Evolutionary conservation across 2,329 filamentous ascomycete genomes (phyloP), one percentile per base, ranked within the genome.

Genomic region (Colletotrichum sp.): DNA sequence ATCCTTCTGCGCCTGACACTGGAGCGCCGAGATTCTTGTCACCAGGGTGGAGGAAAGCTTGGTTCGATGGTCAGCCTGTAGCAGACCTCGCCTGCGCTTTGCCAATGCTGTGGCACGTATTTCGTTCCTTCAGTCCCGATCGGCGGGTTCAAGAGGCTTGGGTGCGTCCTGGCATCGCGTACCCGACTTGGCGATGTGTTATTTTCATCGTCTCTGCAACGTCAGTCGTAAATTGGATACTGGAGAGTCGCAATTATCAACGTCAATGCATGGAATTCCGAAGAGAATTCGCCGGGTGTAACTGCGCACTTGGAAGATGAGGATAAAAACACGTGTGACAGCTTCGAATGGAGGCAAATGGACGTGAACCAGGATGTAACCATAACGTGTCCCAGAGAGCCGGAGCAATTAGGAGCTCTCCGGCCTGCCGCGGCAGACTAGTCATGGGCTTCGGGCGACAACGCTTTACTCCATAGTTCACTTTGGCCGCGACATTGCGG

Each of bases 91-190:
- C 72, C 67, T 60, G 64, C 27, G 36, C 19, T 61, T 32, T 28
- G 8, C 39, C 63, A 75, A n/a, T 64, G 55, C 61, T 22, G 22
- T 59, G 72, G 55, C 30, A 44, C 12, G 16, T 16, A 61, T 57
- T 68, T 28, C 3, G n/a, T 52, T 52, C 44, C 44, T 59, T 52
- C 8, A 16, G 57, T 28, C 16, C 73, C 44, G 44, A 72, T 68
- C 44, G 69, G n/a, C 52, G 44, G 44, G 70, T 64, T 73, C 44
- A 6, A 32, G n/a, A 28, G 52, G 70, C 70, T 75, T 75, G 69
- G 72, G 22, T 68, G 64, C 73, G 57, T 75, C 73, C 64, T 75
- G 64, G 64, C 57, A 75, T 75, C 57, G 64, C 36, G 32, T 36
- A 65, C 57, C 70, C 64, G 57, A 68, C 73, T 73, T 68, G 73